A percentile compares a stretch with the other conserved stretches of the same genome.
Evolutionary conservation across 805 yeast species (phyloP).

Genomic region (Starmerella riodocensis): DNA sequence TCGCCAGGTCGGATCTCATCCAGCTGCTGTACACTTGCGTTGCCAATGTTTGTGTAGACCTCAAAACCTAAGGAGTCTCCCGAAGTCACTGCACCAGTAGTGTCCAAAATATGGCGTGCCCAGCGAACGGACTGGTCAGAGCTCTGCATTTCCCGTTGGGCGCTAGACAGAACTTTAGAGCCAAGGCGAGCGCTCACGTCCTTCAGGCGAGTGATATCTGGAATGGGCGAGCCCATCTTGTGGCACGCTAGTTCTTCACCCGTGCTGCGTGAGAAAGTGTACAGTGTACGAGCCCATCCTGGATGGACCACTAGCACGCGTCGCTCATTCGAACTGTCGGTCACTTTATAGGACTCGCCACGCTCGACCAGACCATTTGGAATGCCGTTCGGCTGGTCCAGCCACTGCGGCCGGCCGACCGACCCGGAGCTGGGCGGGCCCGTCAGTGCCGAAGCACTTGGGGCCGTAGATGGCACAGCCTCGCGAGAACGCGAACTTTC

Average conservation of each 20-base stretch:
- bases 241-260: constrained; percentile 1
- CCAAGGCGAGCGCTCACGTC: constrained; percentile 42
- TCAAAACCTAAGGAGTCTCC: constrained; percentile 42
- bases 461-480: too few relatives aligned
- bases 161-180: constrained; percentile 34
- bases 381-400: constrained; percentile 41
- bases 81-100: not conserved
- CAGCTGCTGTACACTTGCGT: constrained; percentile 37
- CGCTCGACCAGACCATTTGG: constrained; percentile 47
- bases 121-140: not conserved
- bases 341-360: constrained; percentile 43
- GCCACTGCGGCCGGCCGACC: constrained; percentile 52
- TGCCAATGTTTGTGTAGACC: constrained; percentile 44
- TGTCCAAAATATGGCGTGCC: not conserved
- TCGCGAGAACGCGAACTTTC: too few relatives aligned
- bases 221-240: constrained; percentile 32
- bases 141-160: constrained; percentile 3
- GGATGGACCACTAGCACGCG: constrained; percentile 61
- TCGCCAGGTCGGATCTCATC: constrained; percentile 76
- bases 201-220: constrained; percentile 38
- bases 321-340: constrained; percentile 48
- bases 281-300: constrained; percentile 54
- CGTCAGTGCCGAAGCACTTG: too few relatives aligned
- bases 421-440: too few relatives aligned
- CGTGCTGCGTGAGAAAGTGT: constrained; percentile 44